Conservation (phyloP, 2,329 filamentous ascomycete genomes). For the Pyricularia sp. region DNA sequence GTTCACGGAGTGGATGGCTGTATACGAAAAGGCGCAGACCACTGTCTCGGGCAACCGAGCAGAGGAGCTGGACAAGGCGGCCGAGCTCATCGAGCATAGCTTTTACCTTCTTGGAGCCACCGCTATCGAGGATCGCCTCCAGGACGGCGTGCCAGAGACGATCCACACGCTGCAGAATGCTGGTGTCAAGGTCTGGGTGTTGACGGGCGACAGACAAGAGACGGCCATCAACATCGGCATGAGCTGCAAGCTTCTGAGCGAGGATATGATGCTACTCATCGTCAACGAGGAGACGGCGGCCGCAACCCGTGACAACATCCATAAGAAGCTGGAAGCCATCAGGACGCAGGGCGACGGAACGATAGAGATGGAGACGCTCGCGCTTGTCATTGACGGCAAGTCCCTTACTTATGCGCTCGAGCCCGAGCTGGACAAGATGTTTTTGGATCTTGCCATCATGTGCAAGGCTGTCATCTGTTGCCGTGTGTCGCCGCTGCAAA, state of each 20-base stretch:
- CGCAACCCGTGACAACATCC: conserved; percentile 77
- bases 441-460: conserved; percentile 85
- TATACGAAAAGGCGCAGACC: conserved; percentile 81
- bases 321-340: conserved; percentile 90
- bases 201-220: conserved; percentile 95
- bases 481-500: conserved; percentile 93
- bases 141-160: conserved; percentile 95
- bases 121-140: conserved; percentile 91
- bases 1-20: conserved; percentile 74
- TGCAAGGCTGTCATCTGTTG: conserved; percentile 99
- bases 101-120: conserved; percentile 89
- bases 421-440: conserved; percentile 85
- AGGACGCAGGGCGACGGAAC: conserved; percentile 68
- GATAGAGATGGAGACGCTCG: conserved; percentile 76
- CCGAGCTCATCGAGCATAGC: conserved; percentile 89
- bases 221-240: conserved; percentile 99
- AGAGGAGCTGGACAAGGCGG: conserved; percentile 93
- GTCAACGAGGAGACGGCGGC: conserved; percentile 80
- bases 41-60: conserved; percentile 88
- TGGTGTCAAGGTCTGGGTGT: conserved; percentile 96
- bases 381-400: conserved; percentile 92
- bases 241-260: conserved; percentile 96
- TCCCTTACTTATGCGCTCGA: conserved; percentile 90
- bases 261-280: conserved; percentile 97
- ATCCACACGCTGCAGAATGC: conserved; percentile 95